Percentiles rank a stretch among this genome's conserved stretches.
These are phyloP conservation scores for Phytophthora rubi DNA, from an alignment of 352 stramenopile genomes.

Conservation along the genomic window DNA sequence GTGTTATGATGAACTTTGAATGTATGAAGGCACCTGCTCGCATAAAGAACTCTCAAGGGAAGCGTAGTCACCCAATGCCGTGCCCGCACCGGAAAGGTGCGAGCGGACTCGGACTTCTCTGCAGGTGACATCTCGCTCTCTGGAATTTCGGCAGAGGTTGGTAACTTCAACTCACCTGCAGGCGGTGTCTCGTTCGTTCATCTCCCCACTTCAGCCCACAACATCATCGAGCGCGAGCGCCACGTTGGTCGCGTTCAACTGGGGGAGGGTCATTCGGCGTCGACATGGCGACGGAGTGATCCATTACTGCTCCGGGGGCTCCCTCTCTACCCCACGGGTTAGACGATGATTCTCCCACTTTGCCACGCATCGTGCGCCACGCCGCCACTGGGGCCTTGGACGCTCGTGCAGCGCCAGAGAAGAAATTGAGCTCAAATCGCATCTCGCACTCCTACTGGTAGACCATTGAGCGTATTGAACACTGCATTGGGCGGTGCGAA, in stretches of 20 bases:
- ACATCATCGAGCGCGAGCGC: background rate
- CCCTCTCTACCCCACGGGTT: conserved; percentile 10
- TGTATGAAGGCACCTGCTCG: too few species aligned
- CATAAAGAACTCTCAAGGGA: too few species aligned
- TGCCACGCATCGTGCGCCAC: background rate
- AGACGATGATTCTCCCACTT: conserved; percentile 18
- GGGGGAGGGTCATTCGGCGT: background rate
- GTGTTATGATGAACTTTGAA: too few species aligned
- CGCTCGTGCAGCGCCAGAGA: background rate
- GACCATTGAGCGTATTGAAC: background rate
- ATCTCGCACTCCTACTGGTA: background rate
- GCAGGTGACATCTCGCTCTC: too few species aligned
- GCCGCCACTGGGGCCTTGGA: background rate
- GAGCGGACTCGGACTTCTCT: too few species aligned
- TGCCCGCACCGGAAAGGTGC: too few species aligned
- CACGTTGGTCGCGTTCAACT: conserved; percentile 5
- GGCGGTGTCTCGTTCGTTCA: background rate
- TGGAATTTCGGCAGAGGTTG: too few species aligned
- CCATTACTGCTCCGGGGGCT: conserved; percentile 17
- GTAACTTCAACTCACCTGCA: too few species aligned
- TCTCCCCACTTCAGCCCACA: background rate
- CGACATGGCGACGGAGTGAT: conserved; percentile 7
- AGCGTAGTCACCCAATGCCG: too few species aligned
- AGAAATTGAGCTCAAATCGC: conserved; percentile 17
- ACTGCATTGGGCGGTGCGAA: background rate